These are phyloP conservation scores for Eremochloa ophiuroides DNA, from an alignment of 176 grass and related monocot genomes.

Conservation along the genomic window DNA sequence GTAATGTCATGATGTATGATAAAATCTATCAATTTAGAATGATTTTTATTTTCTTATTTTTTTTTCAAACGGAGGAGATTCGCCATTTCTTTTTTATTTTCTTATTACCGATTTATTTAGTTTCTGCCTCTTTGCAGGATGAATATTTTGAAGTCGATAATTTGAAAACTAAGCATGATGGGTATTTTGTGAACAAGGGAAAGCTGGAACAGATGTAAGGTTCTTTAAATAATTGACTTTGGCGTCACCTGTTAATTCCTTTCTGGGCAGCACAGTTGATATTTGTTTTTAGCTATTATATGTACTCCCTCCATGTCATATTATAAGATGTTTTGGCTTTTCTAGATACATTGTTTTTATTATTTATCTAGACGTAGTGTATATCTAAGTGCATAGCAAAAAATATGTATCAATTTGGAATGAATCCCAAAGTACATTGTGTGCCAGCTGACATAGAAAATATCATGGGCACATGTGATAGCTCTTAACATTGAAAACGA, in stretches of 20 bases:
- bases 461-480: not conserved
- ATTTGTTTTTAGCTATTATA: too few relatives aligned
- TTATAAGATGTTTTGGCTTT: too few relatives aligned
- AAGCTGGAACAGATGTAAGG: constrained; percentile 96
- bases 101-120: constrained; percentile 22
- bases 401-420: too few relatives aligned
- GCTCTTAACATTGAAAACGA: constrained; percentile 3
- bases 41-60: not conserved
- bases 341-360: too few relatives aligned
- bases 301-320: too few relatives aligned
- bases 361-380: too few relatives aligned
- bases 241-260: not conserved
- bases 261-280: not conserved
- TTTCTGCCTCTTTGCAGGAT: constrained; percentile 63
- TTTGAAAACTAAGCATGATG: constrained; percentile 92
- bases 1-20: not conserved
- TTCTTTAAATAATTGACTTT: constrained; percentile 26
- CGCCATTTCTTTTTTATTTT: too few relatives aligned
- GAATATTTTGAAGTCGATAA: constrained; percentile 99
- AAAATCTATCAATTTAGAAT: not conserved
- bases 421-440: not conserved
- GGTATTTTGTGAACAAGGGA: constrained; percentile 99
- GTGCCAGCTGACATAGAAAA: not conserved
- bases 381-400: too few relatives aligned
- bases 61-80: too few relatives aligned